A percentile compares a stretch with the other conserved stretches of the same genome.
Evolutionary conservation across 495 filamentous ascomycete genomes (phyloP).

Genomic region (Penicillium dipodomyicola): DNA sequence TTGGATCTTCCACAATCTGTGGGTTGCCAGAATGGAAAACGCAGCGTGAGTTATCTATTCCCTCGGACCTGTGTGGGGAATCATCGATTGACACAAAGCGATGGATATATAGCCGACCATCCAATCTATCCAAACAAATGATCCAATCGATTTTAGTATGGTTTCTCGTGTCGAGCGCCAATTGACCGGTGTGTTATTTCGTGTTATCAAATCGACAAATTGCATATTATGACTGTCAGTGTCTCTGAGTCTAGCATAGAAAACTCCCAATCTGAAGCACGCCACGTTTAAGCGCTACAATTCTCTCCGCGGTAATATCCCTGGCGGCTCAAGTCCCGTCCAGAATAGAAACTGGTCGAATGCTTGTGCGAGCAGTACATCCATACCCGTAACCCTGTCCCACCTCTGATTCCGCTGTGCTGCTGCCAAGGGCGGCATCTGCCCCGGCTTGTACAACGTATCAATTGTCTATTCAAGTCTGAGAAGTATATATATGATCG

Average conservation of each 20-base stretch:
- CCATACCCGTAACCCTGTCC: constrained; percentile 65
- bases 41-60: neutral
- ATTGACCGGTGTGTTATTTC: neutral
- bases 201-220: neutral
- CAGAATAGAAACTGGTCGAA: constrained; percentile 71
- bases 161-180: neutral
- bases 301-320: constrained; percentile 15
- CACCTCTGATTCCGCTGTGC: constrained; percentile 52
- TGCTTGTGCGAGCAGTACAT: constrained; percentile 68
- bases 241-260: neutral
- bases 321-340: constrained; percentile 48
- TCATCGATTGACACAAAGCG: neutral
- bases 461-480: constrained; percentile 13
- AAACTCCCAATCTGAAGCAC: constrained; percentile 1
- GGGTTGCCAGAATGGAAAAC: constrained; percentile 6
- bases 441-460: constrained; percentile 63
- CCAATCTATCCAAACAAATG: neutral
- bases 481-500: neutral
- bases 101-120: neutral
- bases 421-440: constrained; percentile 57
- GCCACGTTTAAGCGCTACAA: constrained; percentile 7
- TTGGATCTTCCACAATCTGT: constrained; percentile 15
- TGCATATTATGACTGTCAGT: neutral
- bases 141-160: neutral
- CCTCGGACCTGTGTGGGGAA: neutral